Evolutionary conservation across 148 eudicot species (phyloP).

Genomic region (Euryodendron excelsum): DNA sequence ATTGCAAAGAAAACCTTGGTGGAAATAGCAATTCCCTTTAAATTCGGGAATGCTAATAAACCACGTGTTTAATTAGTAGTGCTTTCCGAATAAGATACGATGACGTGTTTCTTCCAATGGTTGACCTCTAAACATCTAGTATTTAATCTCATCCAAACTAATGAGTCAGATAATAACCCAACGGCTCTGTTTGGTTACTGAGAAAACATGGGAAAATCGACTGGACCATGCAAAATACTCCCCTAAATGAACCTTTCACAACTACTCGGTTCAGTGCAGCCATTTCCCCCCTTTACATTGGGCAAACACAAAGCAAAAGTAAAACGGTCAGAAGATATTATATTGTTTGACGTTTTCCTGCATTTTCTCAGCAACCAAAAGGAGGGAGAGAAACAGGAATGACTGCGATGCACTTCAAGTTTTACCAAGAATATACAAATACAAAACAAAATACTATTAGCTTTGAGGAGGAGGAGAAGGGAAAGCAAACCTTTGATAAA

Average conservation of each 20-base stretch:
- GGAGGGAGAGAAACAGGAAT: background rate
- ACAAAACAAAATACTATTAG: no score
- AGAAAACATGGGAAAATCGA: constrained; percentile 9
- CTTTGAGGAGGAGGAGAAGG: no score
- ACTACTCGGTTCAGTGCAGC: background rate
- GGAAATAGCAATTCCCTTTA: background rate
- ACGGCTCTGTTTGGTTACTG: background rate
- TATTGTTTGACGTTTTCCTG: constrained; percentile 1
- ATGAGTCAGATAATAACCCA: no score
- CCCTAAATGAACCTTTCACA: background rate
- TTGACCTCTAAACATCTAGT: background rate
- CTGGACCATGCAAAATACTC: background rate
- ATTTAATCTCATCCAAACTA: background rate
- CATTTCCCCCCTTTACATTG: background rate
- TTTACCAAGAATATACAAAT: no score
- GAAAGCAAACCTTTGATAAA: no score
- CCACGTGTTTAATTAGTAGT: background rate
- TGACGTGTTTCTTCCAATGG: background rate
- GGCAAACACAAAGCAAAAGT: background rate
- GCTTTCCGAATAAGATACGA: background rate
- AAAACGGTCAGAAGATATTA: background rate
- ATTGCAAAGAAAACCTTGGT: background rate
- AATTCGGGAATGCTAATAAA: background rate
- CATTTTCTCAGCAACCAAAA: constrained; percentile 5
- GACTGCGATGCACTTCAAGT: no score